Evolutionary conservation across 768 basidiomycete species (phyloP).

Genomic region (Lyophyllum semitale): DNA sequence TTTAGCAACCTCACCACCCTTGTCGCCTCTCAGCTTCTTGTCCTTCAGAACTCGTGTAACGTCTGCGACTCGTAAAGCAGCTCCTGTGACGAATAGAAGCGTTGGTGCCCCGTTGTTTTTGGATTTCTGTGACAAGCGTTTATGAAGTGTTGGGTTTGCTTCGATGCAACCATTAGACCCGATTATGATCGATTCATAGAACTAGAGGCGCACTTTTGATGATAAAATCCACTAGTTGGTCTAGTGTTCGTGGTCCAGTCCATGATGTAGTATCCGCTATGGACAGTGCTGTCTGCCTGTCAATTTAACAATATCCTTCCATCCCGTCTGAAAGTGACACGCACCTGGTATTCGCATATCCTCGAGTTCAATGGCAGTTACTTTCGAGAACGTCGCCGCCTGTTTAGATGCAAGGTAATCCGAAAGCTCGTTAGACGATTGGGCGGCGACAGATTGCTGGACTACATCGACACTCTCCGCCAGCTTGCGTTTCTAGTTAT

Average conservation of each 20-base stretch:
- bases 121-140: conserved; percentile 72
- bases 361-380: conserved; percentile 77
- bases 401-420: conserved; percentile 69
- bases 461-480: conserved; percentile 40
- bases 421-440: conserved; percentile 57
- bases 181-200: background rate
- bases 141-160: conserved; percentile 71
- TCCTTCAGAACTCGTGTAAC: conserved; percentile 74
- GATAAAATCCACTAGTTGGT: conserved; percentile 76
- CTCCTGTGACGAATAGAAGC: conserved; percentile 79
- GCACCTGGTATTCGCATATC: conserved; percentile 80
- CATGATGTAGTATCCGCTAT: conserved; percentile 78
- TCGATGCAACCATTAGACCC: background rate
- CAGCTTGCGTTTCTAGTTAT: conserved; percentile 66
- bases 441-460: conserved; percentile 53
- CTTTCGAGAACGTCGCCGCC: conserved; percentile 64
- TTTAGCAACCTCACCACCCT: conserved; percentile 91
- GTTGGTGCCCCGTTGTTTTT: conserved; percentile 85
- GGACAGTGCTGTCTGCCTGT: conserved; percentile 62
- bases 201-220: conserved; percentile 54
- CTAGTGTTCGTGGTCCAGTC: conserved; percentile 70
- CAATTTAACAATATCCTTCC: conserved; percentile 43
- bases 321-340: conserved; percentile 21
- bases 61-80: conserved; percentile 93
- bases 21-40: conserved; percentile 71